These are phyloP conservation scores for Forsythia viridissima DNA, from an alignment of 257 asterid genomes.

Conservation along the genomic window DNA sequence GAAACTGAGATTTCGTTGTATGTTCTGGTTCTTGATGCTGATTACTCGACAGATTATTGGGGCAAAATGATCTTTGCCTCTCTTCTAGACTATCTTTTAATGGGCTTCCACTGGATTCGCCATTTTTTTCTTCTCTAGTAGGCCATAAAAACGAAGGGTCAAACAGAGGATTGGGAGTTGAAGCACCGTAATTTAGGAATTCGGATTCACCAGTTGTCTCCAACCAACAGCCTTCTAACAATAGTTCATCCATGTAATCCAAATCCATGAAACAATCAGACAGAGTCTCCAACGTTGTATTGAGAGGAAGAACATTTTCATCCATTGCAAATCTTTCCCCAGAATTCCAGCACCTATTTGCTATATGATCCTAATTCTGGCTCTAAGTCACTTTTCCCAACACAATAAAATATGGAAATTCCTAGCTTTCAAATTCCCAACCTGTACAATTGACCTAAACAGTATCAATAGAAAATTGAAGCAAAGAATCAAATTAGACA, in stretches of 20 bases:
- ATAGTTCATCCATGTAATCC: slow-evolving; percentile 79
- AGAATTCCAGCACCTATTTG: slow-evolving; percentile 15
- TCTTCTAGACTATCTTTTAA: slow-evolving; percentile 39
- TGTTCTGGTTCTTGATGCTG: slow-evolving; percentile 40
- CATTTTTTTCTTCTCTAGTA: slow-evolving; percentile 36
- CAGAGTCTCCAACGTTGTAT: slow-evolving; percentile 33
- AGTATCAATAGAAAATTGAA: slow-evolving; percentile 11
- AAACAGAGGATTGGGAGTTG: slow-evolving; percentile 53
- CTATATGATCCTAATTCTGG: slow-evolving; percentile 21
- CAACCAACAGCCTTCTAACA: slow-evolving; percentile 83
- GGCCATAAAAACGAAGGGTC: slow-evolving; percentile 71
- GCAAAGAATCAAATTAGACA: not conserved
- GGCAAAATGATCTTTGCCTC: slow-evolving; percentile 47
- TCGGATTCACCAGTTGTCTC: slow-evolving; percentile 68
- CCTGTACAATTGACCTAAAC: slow-evolving; percentile 29
- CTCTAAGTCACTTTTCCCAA: not conserved
- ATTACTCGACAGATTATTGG: slow-evolving; percentile 53
- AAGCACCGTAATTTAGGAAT: slow-evolving; percentile 45
- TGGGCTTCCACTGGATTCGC: slow-evolving; percentile 32
- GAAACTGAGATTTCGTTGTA: slow-evolving; percentile 28
- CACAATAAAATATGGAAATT: slow-evolving; percentile 16
- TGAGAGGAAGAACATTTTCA: slow-evolving; percentile 51
- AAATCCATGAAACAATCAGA: slow-evolving; percentile 70
- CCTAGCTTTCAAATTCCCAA: slow-evolving; percentile 17
- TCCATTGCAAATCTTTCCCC: slow-evolving; percentile 51